phyloP scores from a whole-genome alignment of 192 early-diverging fungal genomes.

The Chytriomyces hyalinus region DNA sequence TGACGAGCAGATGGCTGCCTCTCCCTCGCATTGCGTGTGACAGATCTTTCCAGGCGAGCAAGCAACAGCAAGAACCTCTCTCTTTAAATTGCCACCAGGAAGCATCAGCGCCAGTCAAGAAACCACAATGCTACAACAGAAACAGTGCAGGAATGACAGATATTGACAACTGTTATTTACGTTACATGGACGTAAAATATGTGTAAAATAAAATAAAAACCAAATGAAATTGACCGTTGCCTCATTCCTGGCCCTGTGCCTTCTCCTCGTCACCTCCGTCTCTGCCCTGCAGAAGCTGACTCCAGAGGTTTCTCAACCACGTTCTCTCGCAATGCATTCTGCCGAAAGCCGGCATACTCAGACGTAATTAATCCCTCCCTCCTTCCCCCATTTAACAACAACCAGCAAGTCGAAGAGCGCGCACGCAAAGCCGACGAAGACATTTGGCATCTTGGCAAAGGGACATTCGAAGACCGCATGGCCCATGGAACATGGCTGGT shows the following conservation, averaged over 20 bases:
- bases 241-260: constrained; percentile 1
- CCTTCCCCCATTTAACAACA: background rate
- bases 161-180: no score
- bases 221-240: constrained; percentile 3
- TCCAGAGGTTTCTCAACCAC: constrained; percentile 1
- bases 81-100: no score
- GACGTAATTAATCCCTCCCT: no score
- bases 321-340: background rate
- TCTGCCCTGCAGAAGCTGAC: constrained; percentile 24
- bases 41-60: no score
- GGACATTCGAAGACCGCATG: constrained; percentile 25
- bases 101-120: no score
- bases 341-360: no score
- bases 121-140: no score
- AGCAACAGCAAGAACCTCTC: no score
- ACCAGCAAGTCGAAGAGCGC: constrained; percentile 26
- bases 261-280: constrained; percentile 3
- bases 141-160: no score
- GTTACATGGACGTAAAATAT: no score
- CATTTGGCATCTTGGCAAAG: constrained; percentile 33
- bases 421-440: constrained; percentile 22
- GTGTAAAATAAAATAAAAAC: background rate
- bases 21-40: no score
- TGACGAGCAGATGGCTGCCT: no score
- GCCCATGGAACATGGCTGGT: constrained; percentile 29